Percentiles rank a stretch among this genome's conserved stretches.
phyloP scores from a whole-genome alignment of 1,284 basidiomycete genomes.

The Pascua sp. region DNA sequence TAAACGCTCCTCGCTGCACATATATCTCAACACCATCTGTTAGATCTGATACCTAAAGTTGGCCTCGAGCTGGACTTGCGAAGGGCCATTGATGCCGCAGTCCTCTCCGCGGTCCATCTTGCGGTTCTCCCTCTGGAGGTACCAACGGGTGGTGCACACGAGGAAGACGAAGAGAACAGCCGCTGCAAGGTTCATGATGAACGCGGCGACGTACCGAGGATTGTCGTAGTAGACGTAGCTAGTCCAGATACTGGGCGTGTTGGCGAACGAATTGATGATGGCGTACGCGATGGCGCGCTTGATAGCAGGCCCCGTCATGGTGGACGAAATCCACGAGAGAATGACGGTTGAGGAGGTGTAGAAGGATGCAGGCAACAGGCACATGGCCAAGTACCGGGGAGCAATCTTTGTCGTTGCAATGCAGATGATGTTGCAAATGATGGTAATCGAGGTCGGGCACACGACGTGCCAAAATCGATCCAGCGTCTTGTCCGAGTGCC shows the following conservation, averaged over 20 bases:
- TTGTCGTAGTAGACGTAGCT: conserved; percentile 26
- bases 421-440: conserved; percentile 70
- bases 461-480: conserved; percentile 9
- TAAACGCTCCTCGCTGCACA: too few species aligned
- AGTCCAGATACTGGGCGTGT: conserved; percentile 25
- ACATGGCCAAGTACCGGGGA: conserved; percentile 42
- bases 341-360: conserved; percentile 34
- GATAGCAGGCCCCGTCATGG: conserved; percentile 31
- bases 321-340: conserved; percentile 26
- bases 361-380: conserved; percentile 23
- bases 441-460: conserved; percentile 50
- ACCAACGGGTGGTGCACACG: conserved; percentile 27
- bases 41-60: conserved; percentile 50
- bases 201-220: conserved; percentile 44
- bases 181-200: conserved; percentile 41
- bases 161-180: conserved; percentile 36
- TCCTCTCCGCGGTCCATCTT: conserved; percentile 43
- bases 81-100: conserved; percentile 35
- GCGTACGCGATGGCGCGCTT: conserved; percentile 33
- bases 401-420: conserved; percentile 48
- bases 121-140: conserved; percentile 40
- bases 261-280: conserved; percentile 31
- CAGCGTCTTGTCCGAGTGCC: conserved; percentile 15
- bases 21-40: not conserved
- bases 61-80: conserved; percentile 33